Conservation (phyloP, 768 basidiomycete genomes). For the Leccinum truebloodii region DNA sequence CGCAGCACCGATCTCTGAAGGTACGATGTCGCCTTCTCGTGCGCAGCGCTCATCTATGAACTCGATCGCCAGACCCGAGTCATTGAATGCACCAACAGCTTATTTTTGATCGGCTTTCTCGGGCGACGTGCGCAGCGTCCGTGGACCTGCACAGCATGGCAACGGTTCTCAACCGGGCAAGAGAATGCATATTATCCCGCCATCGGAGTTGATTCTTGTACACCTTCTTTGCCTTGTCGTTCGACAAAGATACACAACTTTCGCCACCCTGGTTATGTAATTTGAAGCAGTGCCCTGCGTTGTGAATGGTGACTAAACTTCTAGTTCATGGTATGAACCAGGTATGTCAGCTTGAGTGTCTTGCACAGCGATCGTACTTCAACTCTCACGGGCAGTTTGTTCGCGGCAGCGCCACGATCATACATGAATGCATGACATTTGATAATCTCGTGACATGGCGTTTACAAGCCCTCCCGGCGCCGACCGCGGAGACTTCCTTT, state of each 20-base stretch:
- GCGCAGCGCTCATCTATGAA: background rate
- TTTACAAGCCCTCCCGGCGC: background rate
- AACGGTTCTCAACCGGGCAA: constrained; percentile 16
- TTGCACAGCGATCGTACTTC: background rate
- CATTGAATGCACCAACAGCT: constrained; percentile 9
- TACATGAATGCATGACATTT: background rate
- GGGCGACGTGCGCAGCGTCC: constrained; percentile 16
- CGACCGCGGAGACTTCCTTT: background rate
- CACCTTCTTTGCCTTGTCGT: constrained; percentile 8
- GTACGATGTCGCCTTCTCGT: constrained; percentile 1
- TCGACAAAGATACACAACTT: constrained; percentile 5
- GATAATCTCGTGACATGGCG: background rate
- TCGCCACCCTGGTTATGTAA: background rate
- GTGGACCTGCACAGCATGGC: constrained; percentile 10
- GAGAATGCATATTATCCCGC: constrained; percentile 8
- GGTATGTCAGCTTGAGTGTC: background rate
- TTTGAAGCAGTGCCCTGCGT: background rate
- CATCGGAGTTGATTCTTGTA: constrained; percentile 17
- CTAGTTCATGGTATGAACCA: background rate
- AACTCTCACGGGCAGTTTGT: background rate
- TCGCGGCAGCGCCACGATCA: background rate
- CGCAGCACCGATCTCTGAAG: constrained; percentile 1
- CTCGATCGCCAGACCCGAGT: background rate
- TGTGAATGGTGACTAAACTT: background rate
- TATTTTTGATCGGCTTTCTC: background rate